These are phyloP conservation scores for Cyberlindnera xishuangbannaensis DNA, from an alignment of 805 yeast genomes.

Conservation along the genomic window DNA sequence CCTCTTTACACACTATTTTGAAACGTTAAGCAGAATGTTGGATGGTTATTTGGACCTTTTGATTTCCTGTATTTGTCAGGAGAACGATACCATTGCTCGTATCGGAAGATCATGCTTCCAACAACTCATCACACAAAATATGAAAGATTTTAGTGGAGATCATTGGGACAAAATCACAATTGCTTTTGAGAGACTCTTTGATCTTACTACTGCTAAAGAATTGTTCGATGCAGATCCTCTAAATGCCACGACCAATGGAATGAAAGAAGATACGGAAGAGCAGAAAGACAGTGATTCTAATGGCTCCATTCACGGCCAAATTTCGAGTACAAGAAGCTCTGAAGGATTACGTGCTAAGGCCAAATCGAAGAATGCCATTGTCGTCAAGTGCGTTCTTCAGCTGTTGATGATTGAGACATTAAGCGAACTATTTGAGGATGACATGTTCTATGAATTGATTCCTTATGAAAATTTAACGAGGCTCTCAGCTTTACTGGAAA, in stretches of 20 bases:
- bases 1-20: conserved; percentile 77
- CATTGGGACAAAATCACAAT: conserved; percentile 74
- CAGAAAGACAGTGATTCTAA: conserved; percentile 20
- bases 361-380: conserved; percentile 65
- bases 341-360: conserved; percentile 39
- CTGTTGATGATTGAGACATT: conserved; percentile 81
- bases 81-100: conserved; percentile 92
- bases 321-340: conserved; percentile 22
- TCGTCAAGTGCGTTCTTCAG: conserved; percentile 88
- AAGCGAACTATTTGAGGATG: conserved; percentile 73
- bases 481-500: conserved; percentile 53
- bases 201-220: conserved; percentile 80
- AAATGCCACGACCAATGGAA: conserved; percentile 25
- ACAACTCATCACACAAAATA: conserved; percentile 72
- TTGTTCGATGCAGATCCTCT: conserved; percentile 53
- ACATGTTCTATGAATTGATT: conserved; percentile 56
- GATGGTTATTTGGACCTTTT: conserved; percentile 74
- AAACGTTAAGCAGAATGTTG: conserved; percentile 63
- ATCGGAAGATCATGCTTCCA: conserved; percentile 89
- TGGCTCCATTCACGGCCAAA: conserved; percentile 1
- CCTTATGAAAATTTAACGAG: conserved; percentile 61
- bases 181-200: conserved; percentile 66
- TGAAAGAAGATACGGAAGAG: conserved; percentile 1
- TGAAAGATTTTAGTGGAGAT: conserved; percentile 47
- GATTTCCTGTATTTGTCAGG: conserved; percentile 89